Percentiles rank a stretch among this genome's conserved stretches.
These are phyloP conservation scores for Boletus reticulatus DNA, from an alignment of 768 basidiomycete species.

Conservation along the genomic window DNA sequence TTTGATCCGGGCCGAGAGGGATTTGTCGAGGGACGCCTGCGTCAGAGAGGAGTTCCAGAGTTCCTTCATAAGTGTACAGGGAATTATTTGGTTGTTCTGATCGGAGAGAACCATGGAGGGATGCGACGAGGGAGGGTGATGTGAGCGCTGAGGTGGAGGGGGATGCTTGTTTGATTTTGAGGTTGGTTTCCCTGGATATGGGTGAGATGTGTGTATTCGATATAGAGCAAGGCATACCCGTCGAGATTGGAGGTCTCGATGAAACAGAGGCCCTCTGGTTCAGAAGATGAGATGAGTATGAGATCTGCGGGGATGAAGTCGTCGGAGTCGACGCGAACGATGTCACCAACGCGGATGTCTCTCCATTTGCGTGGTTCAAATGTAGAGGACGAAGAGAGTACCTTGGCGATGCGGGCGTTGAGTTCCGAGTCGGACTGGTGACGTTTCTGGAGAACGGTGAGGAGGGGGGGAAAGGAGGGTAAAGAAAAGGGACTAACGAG, in stretches of 20 bases:
- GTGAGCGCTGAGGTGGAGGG: conserved; percentile 76
- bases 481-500: conserved; percentile 38
- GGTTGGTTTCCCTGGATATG: conserved; percentile 80
- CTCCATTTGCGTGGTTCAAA: conserved; percentile 86
- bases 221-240: conserved; percentile 54
- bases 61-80: conserved; percentile 92
- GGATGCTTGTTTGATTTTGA: conserved; percentile 98
- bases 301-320: conserved; percentile 97
- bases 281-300: conserved; percentile 81
- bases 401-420: conserved; percentile 79
- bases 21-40: conserved; percentile 71
- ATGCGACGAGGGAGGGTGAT: conserved; percentile 68
- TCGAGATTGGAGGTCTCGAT: conserved; percentile 98
- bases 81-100: conserved; percentile 98
- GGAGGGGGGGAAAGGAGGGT: not conserved
- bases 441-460: conserved; percentile 67
- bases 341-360: conserved; percentile 86
- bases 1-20: conserved; percentile 92
- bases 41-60: conserved; percentile 58
- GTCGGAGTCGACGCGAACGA: conserved; percentile 86
- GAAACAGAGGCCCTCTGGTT: conserved; percentile 96
- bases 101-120: conserved; percentile 79
- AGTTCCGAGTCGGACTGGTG: conserved; percentile 93
- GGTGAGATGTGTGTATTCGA: not conserved
- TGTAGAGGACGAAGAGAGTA: conserved; percentile 57